Percentiles rank a stretch among this genome's conserved stretches.
Evolutionary conservation across 306 rosid species (phyloP).

Genomic region (Rubus idaeus): DNA sequence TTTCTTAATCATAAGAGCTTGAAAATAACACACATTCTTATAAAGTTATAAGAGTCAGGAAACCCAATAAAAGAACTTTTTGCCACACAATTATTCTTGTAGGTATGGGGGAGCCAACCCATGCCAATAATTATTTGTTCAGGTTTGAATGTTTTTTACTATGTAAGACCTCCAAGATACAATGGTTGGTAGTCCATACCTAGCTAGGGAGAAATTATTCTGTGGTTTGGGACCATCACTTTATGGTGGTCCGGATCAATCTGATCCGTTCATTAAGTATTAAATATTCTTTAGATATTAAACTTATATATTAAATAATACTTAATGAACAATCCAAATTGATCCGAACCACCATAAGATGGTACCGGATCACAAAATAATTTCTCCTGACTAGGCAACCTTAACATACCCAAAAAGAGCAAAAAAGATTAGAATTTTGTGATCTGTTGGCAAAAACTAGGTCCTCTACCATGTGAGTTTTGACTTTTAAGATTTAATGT

Average conservation of each 20-base stretch:
- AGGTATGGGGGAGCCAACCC: neutral
- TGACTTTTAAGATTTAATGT: slow-evolving; percentile 1
- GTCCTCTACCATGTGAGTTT: neutral
- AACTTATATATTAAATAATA: too few relatives aligned
- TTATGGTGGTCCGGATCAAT: too few relatives aligned
- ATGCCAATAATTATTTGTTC: neutral
- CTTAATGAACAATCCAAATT: too few relatives aligned
- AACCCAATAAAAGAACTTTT: neutral
- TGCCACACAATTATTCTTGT: neutral
- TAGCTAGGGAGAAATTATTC: too few relatives aligned
- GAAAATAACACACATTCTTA: neutral
- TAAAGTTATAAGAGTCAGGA: neutral
- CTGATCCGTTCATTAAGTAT: too few relatives aligned
- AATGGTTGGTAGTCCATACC: neutral
- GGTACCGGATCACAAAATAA: too few relatives aligned
- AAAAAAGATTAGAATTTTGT: neutral
- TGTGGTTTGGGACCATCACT: too few relatives aligned
- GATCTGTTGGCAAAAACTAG: neutral
- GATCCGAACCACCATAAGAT: too few relatives aligned
- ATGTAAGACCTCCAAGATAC: neutral
- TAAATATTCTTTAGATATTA: too few relatives aligned
- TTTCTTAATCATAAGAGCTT: too few relatives aligned
- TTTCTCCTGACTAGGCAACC: too few relatives aligned
- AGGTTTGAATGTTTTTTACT: neutral
- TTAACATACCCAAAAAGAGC: neutral